Conservation (phyloP, 805 yeast species). For the Metschnikowia amazonensis region DNA sequence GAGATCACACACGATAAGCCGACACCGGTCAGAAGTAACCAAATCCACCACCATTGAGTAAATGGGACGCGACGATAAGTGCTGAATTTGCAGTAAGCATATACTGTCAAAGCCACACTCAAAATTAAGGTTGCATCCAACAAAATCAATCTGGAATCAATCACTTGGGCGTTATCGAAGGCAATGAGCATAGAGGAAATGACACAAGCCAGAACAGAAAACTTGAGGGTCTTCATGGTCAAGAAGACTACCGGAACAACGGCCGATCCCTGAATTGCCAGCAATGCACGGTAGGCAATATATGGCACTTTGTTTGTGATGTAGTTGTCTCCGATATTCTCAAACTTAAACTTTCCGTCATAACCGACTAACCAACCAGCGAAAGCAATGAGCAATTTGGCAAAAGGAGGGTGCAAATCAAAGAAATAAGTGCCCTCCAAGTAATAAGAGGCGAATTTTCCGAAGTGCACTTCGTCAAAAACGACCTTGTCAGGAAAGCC, state of each 20-base stretch:
- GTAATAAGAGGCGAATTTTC: constrained; percentile 81
- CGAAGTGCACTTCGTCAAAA: constrained; percentile 85
- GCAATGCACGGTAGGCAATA: constrained; percentile 72
- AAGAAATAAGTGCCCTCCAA: constrained; percentile 88
- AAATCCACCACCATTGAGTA: constrained; percentile 72
- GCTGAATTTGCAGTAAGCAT: constrained; percentile 74
- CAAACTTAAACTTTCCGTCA: constrained; percentile 89
- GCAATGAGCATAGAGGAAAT: constrained; percentile 72
- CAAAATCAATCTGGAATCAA: constrained; percentile 85
- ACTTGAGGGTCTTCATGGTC: constrained; percentile 82
- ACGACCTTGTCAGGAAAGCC: constrained; percentile 72
- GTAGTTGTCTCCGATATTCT: constrained; percentile 81
- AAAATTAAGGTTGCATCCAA: constrained; percentile 86
- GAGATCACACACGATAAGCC: constrained; percentile 88
- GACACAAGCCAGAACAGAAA: constrained; percentile 73
- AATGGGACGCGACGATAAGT: constrained; percentile 64
- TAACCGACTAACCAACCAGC: constrained; percentile 89
- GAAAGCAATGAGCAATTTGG: constrained; percentile 84
- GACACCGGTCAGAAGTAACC: constrained; percentile 83
- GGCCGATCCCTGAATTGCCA: constrained; percentile 76
- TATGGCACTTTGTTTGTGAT: constrained; percentile 79
- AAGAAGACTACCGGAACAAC: constrained; percentile 81
- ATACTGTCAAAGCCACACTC: constrained; percentile 77
- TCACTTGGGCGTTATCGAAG: constrained; percentile 85
- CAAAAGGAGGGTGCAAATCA: constrained; percentile 98